phyloP scores from a whole-genome alignment of 345 rosid genomes.

The Trapa incisa region DNA sequence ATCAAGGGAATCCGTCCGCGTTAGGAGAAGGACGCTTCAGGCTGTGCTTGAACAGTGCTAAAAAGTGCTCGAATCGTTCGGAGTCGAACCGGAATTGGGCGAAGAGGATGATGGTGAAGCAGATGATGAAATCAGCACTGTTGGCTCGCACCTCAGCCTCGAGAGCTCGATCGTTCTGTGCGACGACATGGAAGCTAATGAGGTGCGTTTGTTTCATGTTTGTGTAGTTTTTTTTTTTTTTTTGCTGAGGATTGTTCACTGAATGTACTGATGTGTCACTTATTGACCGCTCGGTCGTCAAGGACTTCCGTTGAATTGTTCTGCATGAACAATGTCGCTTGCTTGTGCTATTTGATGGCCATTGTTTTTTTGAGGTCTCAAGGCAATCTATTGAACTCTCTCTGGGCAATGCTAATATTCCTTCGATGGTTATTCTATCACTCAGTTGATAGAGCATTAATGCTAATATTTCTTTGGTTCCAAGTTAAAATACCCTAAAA shows the following conservation, averaged over 20 bases:
- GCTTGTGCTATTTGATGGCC: no score
- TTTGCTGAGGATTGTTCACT: background rate
- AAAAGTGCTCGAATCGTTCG: constrained; percentile 58
- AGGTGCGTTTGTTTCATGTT: constrained; percentile 20
- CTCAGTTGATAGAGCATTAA: no score
- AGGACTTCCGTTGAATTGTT: no score
- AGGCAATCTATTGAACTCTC: no score
- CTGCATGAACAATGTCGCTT: background rate
- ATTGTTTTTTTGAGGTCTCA: background rate
- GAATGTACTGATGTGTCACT: background rate
- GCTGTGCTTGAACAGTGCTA: constrained; percentile 74
- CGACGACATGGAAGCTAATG: constrained; percentile 50
- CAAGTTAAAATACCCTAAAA: no score
- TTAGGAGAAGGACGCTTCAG: constrained; percentile 57
- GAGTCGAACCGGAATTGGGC: constrained; percentile 18
- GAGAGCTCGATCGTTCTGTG: constrained; percentile 14
- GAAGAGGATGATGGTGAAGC: constrained; percentile 16
- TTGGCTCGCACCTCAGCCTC: constrained; percentile 12
- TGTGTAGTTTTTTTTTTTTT: background rate
- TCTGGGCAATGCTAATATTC: no score
- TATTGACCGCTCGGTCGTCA: no score
- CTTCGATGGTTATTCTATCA: no score
- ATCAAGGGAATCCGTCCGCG: constrained; percentile 39
- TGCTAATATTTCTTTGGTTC: no score
- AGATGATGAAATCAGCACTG: constrained; percentile 5